Evolutionary conservation across 2,329 filamentous ascomycete genomes (phyloP), one percentile per base, ranked within the genome.

Genomic region (Dryadomyces quercus-mongolicae): DNA sequence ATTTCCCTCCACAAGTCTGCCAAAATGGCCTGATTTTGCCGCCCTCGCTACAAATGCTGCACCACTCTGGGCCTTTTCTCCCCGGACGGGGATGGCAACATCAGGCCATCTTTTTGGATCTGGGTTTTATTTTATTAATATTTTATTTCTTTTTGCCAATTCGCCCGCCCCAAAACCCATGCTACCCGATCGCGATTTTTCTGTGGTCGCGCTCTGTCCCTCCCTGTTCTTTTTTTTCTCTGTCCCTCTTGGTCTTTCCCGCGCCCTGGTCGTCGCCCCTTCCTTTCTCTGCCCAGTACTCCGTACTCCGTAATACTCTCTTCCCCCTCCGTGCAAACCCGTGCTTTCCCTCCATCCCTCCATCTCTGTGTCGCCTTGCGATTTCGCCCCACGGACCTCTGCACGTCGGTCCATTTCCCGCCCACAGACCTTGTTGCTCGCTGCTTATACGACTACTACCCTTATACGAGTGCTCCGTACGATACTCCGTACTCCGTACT

Each of bases 1-100:
- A 59, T 60, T 58, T 47, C 54, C 58, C 56, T 55, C 58, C 58
- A 20, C 52, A 55, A 54, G 51, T 42, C 45, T 50, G 51, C 16
- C 15, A 51, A 49, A 57, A 56, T 61, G 59, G 59, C 49, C 59
- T 61, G 59, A 61, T 61, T 56, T 53, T 57, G 55, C 51, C 51
- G 55, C 51, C 49, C 51, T 55, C 53, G 55, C 56, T 56, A 54
- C 57, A 58, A 54, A 38, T 53, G 50, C 55, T 55, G 55, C 42
- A 56, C 56, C 57, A 56, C 56, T 48, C 55, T 55, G 45, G 49
- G 51, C 49, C 21, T 53, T 34, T 22, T 48, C 54, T 56, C 54
- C 56, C 59, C 57, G 40, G 53, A 56, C 56, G 52, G 45, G 56
- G 52, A 54, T 54, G 50, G 20, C 44, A 59, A 55, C 53, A 55